Percentiles rank a stretch among this genome's conserved stretches.
phyloP scores from a whole-genome alignment of 106 monocot species.

The Chionographis japonica region DNA sequence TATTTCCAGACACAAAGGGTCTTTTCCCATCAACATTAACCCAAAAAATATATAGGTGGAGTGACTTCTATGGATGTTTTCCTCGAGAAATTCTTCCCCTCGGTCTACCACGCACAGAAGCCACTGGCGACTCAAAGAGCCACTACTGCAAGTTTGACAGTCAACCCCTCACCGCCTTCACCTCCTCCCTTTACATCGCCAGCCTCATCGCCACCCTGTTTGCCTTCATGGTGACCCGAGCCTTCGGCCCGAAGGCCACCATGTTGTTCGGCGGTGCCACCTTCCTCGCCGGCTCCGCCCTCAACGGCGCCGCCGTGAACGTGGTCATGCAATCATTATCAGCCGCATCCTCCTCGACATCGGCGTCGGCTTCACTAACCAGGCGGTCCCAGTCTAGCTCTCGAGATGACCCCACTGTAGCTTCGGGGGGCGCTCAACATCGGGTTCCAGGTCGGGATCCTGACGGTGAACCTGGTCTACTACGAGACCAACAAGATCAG shows the following conservation, averaged over 20 bases:
- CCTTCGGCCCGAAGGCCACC: not conserved
- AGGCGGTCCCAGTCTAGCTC: conserved; percentile 15
- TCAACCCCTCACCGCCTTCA: conserved; percentile 14
- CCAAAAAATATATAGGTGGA: too few relatives aligned
- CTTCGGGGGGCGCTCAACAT: conserved; percentile 19
- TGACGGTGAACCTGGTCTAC: conserved; percentile 20
- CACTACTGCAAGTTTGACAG: conserved; percentile 20
- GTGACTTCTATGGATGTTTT: conserved; percentile 27
- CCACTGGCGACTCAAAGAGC: not conserved
- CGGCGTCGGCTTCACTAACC: conserved; percentile 18
- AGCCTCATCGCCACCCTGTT: conserved; percentile 14
- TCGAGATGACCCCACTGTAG: conserved; percentile 19
- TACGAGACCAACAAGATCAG: conserved; percentile 14
- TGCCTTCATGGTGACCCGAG: conserved; percentile 6
- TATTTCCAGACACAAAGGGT: too few relatives aligned
- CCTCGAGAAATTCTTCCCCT: conserved; percentile 16
- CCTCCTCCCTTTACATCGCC: conserved; percentile 25
- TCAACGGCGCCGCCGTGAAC: conserved; percentile 17
- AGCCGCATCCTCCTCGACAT: conserved; percentile 15
- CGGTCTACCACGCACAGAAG: conserved; percentile 6
- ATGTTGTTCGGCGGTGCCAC: conserved; percentile 5
- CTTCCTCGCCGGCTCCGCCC: conserved; percentile 15
- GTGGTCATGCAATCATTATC: conserved; percentile 12
- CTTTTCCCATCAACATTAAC: too few relatives aligned
- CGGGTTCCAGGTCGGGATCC: conserved; percentile 18